Conservation (phyloP, 2,329 filamentous ascomycete genomes). For the Verticillium tricorpus region DNA sequence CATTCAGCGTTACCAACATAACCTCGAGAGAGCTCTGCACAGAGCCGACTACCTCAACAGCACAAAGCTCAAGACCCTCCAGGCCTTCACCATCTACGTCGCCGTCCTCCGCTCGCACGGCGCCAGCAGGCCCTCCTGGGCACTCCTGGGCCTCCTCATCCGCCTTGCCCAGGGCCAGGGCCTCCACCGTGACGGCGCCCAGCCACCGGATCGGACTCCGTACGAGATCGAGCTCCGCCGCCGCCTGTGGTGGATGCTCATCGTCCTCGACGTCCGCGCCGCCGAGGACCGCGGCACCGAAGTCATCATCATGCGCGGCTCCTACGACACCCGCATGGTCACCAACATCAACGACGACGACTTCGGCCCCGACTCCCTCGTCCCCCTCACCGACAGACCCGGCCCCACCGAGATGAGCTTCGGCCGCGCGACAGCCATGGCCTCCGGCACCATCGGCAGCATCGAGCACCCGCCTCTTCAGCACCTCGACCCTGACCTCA, state of each 20-base stretch:
- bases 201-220: conserved; percentile 26
- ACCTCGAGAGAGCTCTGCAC: conserved; percentile 32
- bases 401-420: conserved; percentile 38
- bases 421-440: conserved; percentile 32
- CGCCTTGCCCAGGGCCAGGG: conserved; percentile 38
- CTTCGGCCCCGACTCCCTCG: conserved; percentile 31
- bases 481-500: conserved; percentile 13
- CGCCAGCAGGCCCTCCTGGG: conserved; percentile 32
- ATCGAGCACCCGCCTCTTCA: conserved; percentile 24
- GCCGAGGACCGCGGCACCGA: conserved; percentile 50
- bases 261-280: conserved; percentile 53
- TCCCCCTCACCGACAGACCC: conserved; percentile 26
- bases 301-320: conserved; percentile 33
- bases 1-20: conserved; percentile 23
- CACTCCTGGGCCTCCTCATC: conserved; percentile 32
- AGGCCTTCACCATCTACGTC: conserved; percentile 37
- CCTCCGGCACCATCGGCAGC: conserved; percentile 33
- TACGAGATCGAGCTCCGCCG: conserved; percentile 58
- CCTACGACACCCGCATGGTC: conserved; percentile 43
- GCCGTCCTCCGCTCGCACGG: conserved; percentile 12
- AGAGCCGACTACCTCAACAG: conserved; percentile 38
- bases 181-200: conserved; percentile 37
- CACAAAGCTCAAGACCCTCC: conserved; percentile 31
- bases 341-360: conserved; percentile 50
- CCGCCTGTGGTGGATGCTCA: conserved; percentile 59